Conservation (phyloP, 129 eudicot species). For the Mikania micrantha region DNA sequence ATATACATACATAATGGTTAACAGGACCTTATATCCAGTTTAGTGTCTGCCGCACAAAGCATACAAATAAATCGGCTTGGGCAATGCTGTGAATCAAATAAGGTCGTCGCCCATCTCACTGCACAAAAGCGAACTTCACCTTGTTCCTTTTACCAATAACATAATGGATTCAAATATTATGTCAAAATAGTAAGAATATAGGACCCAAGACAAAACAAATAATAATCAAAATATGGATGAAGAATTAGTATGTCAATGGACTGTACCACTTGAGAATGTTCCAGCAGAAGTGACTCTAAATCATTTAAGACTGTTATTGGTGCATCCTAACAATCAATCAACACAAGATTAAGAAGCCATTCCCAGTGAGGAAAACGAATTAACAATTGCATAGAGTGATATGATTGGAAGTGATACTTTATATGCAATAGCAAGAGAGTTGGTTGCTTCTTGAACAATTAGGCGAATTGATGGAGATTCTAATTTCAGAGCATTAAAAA, state of each 20-base stretch:
- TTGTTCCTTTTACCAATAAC: conserved; percentile 57
- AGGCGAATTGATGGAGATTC: conserved; percentile 77
- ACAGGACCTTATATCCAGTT: conserved; percentile 82
- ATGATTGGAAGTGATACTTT: conserved; percentile 36
- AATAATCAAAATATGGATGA: conserved; percentile 13
- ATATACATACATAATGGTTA: not conserved
- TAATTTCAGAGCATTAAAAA: conserved; percentile 73
- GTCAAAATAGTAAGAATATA: conserved; percentile 1
- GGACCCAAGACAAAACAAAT: conserved; percentile 9
- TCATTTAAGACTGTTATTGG: conserved; percentile 63
- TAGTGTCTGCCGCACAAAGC: conserved; percentile 82
- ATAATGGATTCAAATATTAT: conserved; percentile 5
- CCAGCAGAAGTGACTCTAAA: conserved; percentile 72
- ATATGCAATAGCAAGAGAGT: conserved; percentile 82
- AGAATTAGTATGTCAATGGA: conserved; percentile 7
- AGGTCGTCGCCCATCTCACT: conserved; percentile 90
- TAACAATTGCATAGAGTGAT: conserved; percentile 6
- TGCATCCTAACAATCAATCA: conserved; percentile 58
- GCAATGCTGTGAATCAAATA: conserved; percentile 80
- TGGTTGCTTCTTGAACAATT: conserved; percentile 86
- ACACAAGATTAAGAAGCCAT: conserved; percentile 12
- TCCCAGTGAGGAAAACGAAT: conserved; percentile 1
- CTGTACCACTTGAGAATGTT: conserved; percentile 73
- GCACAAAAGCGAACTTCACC: conserved; percentile 96
- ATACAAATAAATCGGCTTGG: conserved; percentile 92